Evolutionary conservation across 176 grass and related monocot genomes (phyloP), one percentile per base, ranked within the genome.

Genomic region (Metroxylon sagu): DNA sequence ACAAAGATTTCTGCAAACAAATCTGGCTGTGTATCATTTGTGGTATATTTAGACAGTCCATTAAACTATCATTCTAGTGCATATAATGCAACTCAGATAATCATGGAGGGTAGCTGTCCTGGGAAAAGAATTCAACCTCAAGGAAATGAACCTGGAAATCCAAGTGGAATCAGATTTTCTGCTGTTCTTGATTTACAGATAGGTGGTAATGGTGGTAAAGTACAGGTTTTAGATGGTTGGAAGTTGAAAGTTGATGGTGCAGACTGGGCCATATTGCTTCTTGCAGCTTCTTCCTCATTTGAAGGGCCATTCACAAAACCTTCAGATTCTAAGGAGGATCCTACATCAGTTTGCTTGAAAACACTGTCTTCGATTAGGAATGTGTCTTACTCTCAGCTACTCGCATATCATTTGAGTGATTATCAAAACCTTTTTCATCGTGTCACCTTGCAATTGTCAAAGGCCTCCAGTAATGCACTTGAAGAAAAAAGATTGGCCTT

Each of bases 371-470:
- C 54, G n/a, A 75, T 76, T 25, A 95, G 69, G 76, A 88, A 69
- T 49, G 74, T 75, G 68, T 73, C 82, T 60, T 95, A 79, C 66
- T 75, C 82, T 72, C 85, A 95, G 74, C 70, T 89, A 62, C 74
- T 67, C 68, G 60, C 82, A 29, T 80, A 80, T 79, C 89, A 95
- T 71, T 54, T 76, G 55, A 73, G 86, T 71, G 85, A 95, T 81
- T 95, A 95, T 67, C 85, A 95, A 65, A 86, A 58, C 67, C 83
- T 95, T 71, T 95, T 89, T 70, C 73, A 85, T 19, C 85, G 85
- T 6, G 82, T 95, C 62, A 80, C 78, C 57, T 83, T 95, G 69
- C 64, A 95, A 71, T 60, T 95, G 66, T 88, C 85, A 83, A 72
- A 59, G 35, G 66, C 25, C 29, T 60, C 72, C 54, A 76, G 50